These are phyloP conservation scores for Pseudoscleropodium purum DNA, from an alignment of 225 moss, liverwort and hornwort species.

Conservation along the genomic window DNA sequence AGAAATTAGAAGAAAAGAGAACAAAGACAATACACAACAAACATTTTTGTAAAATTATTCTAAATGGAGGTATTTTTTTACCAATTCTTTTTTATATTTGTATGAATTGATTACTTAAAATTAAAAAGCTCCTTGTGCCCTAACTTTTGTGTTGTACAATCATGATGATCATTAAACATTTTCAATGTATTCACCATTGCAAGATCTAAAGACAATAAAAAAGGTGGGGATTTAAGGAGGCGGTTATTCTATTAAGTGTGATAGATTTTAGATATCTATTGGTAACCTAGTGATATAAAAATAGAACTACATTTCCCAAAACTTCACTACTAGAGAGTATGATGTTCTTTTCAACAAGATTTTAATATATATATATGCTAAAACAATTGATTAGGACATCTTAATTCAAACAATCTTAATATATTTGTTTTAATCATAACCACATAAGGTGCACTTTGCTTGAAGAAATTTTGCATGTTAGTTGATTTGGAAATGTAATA, in stretches of 20 bases:
- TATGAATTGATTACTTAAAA: rapidly evolving
- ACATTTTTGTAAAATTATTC: too few species aligned
- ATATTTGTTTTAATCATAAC: too few species aligned
- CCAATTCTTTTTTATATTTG: too few species aligned
- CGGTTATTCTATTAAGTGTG: background rate
- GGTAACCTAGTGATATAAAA: background rate
- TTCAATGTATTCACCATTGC: background rate
- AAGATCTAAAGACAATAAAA: background rate
- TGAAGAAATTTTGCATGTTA: background rate
- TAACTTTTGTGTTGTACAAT: background rate
- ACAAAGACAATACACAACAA: rapidly evolving
- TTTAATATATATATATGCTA: too few species aligned
- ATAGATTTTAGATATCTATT: background rate
- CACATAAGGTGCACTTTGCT: background rate
- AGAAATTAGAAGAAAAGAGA: background rate
- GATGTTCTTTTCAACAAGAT: rapidly evolving
- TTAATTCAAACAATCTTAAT: rapidly evolving
- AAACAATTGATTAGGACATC: background rate
- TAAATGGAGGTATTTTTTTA: background rate
- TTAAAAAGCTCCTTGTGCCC: background rate
- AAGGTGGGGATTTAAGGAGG: background rate
- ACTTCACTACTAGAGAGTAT: background rate
- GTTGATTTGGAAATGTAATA: background rate
- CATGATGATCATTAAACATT: background rate
- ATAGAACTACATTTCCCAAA: too few species aligned